phyloP scores from a whole-genome alignment of 176 grass and related monocot genomes.

The Tillandsia fasciculata region DNA sequence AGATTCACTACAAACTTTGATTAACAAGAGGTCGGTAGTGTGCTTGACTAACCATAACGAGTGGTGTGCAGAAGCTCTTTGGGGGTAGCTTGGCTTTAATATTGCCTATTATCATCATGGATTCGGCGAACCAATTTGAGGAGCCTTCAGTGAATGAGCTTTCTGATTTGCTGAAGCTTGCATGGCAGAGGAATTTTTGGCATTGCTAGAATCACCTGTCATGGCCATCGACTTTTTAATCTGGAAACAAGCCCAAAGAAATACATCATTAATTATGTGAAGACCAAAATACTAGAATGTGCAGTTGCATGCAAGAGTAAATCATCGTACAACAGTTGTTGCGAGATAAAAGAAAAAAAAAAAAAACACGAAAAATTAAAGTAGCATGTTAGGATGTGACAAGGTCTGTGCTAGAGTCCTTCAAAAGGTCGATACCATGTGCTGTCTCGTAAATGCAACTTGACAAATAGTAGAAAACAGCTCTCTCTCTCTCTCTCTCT shows the following conservation, averaged over 20 bases:
- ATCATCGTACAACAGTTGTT: slow-evolving; percentile 4
- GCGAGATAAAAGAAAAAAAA: too few relatives aligned
- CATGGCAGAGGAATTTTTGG: slow-evolving; percentile 28
- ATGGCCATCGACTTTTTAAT: slow-evolving; percentile 62
- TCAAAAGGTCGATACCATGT: not conserved
- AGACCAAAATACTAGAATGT: not conserved
- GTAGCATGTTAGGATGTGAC: not conserved
- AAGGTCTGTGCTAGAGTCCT: not conserved
- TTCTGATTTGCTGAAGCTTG: slow-evolving; percentile 44
- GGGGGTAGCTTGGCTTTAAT: not conserved
- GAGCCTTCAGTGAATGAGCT: slow-evolving; percentile 49
- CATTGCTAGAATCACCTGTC: slow-evolving; percentile 22
- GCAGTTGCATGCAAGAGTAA: not conserved
- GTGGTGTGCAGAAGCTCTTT: too few relatives aligned
- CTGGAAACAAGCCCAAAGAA: slow-evolving; percentile 18
- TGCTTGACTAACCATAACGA: too few relatives aligned
- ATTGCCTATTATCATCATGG: not conserved
- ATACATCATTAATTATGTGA: not conserved
- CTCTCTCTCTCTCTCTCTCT: too few relatives aligned
- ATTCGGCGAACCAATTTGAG: slow-evolving; percentile 30
- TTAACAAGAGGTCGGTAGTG: too few relatives aligned
- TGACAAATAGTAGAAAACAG: not conserved
- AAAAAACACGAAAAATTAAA: not conserved
- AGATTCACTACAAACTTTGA: too few relatives aligned
- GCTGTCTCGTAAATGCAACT: not conserved